These are phyloP conservation scores for Cladophialophora carrionii DNA, from an alignment of 2,329 filamentous ascomycete species.

Conservation along the genomic window DNA sequence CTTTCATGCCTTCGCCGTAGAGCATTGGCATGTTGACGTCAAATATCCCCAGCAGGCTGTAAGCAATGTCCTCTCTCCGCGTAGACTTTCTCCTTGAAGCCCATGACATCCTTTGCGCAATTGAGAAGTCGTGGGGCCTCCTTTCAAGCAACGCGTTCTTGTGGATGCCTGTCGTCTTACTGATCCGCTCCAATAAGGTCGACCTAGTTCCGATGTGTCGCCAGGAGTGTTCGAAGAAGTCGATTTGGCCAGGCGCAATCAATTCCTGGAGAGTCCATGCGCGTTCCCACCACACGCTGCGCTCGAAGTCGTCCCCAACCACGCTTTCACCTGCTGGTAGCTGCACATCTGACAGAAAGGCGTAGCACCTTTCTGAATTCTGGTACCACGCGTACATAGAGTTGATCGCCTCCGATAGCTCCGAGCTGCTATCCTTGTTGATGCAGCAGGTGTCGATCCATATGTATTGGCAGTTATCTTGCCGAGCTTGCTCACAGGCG, in stretches of 20 bases:
- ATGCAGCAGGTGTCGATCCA: conserved; percentile 50
- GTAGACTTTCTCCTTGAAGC: conserved; percentile 31
- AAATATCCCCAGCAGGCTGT: conserved; percentile 38
- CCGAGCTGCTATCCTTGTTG: conserved; percentile 44
- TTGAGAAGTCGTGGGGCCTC: conserved; percentile 9
- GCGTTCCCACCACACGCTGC: conserved; percentile 13
- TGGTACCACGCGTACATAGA: conserved; percentile 43
- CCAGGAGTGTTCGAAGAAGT: conserved; percentile 34
- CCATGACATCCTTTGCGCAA: conserved; percentile 39
- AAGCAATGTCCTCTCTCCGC: conserved; percentile 35
- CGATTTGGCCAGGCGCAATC: conserved; percentile 36
- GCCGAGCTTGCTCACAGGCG: conserved; percentile 33
- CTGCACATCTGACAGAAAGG: conserved; percentile 39
- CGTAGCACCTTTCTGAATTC: conserved; percentile 43
- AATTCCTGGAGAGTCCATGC: conserved; percentile 42
- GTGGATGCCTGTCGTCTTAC: conserved; percentile 41
- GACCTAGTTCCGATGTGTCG: conserved; percentile 24
- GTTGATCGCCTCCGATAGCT: conserved; percentile 44
- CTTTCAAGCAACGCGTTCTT: conserved; percentile 31
- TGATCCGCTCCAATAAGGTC: conserved; percentile 30
- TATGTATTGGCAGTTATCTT: conserved; percentile 40
- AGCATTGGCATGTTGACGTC: conserved; percentile 38
- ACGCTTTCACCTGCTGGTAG: background rate
- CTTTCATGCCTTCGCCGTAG: conserved; percentile 38
- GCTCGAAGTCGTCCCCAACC: background rate